Evolutionary conservation across 2,329 filamentous ascomycete genomes (phyloP), one percentile per base, ranked within the genome.

Genomic region (Arthrobotrys iridis): DNA sequence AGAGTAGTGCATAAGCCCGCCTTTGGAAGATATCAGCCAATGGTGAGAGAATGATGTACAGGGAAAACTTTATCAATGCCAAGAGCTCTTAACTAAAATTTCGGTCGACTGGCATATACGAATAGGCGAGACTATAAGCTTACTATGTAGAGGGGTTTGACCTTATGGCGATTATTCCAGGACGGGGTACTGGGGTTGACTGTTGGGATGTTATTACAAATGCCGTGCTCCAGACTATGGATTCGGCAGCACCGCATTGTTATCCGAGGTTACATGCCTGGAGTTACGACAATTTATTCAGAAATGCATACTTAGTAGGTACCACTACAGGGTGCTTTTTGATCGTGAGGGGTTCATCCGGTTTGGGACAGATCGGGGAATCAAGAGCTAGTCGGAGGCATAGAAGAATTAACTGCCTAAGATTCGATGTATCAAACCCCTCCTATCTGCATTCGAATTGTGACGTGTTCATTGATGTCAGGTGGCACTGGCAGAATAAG

Each of bases 401-500:
- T 62, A 13, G 26, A 20, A 41, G 26, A 30, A 60, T 2, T 1
- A 41, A 20, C 35, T 37, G 24, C 57, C 41, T 59, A 40, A n/a
- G 64, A 67, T 50, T 26, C 50, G 59, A 30, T 52, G 63, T 33
- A 41, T 46, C n/a, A 30, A 55, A 45, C 57, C 40, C 48, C 45
- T 57, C 37, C 35, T 52, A 26, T 57, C 46, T 72, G 67, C 63
- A 55, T 57, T 66, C 57, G 33, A 57, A 55, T 48, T 59, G 71
- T 75, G 71, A 75, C 71, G 71, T 75, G 71, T 75, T 59, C 71
- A 64, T 18, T 48, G 28, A 45, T 8, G 71, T 75, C 71, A 75
- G 62, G 70, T 74, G 70, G 70, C 62, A 74, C 55, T 41, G 62
- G 22, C 35, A 26, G 28, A 40, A 52, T 18, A 30, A 45, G 22